phyloP scores from a whole-genome alignment of 129 eudicot genomes.

The Heracleum sosnowskyi region DNA sequence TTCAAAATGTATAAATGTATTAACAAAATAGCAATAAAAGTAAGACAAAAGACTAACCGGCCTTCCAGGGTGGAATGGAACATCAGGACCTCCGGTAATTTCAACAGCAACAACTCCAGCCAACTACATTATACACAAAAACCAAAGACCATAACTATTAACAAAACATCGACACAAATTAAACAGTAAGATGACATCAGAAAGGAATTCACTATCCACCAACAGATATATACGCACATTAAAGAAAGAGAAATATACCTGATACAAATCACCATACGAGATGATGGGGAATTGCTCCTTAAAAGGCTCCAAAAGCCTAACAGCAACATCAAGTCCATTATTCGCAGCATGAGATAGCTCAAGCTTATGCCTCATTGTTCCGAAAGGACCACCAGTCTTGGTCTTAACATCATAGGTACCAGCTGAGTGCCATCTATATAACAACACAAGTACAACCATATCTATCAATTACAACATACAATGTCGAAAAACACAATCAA shows the following conservation, averaged over 20 bases:
- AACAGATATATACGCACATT: no score
- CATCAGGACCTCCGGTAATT: slow-evolving; percentile 78
- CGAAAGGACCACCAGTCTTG: slow-evolving; percentile 94
- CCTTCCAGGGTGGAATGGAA: slow-evolving; percentile 91
- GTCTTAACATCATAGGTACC: slow-evolving; percentile 61
- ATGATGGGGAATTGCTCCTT: slow-evolving; percentile 66
- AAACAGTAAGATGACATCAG: neutral
- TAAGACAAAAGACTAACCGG: slow-evolving; percentile 29
- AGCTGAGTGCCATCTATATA: slow-evolving; percentile 76
- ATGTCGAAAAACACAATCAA: neutral
- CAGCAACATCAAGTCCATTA: slow-evolving; percentile 62
- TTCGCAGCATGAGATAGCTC: slow-evolving; percentile 75
- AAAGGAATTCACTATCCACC: neutral
- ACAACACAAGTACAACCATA: neutral
- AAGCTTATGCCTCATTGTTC: slow-evolving; percentile 72
- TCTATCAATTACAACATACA: neutral
- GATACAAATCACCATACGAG: slow-evolving; percentile 66
- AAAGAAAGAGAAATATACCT: slow-evolving; percentile 22
- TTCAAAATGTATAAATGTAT: neutral
- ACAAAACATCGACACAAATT: neutral
- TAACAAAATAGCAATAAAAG: neutral
- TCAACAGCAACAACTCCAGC: slow-evolving; percentile 95
- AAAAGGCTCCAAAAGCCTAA: slow-evolving; percentile 75
- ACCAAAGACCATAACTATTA: no score
- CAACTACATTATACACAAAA: slow-evolving; percentile 30